Percentiles rank a stretch among this genome's conserved stretches.
Conservation (phyloP, 2,329 filamentous ascomycete genomes). For the Graphilbum ipis-grandicollis region DNA sequence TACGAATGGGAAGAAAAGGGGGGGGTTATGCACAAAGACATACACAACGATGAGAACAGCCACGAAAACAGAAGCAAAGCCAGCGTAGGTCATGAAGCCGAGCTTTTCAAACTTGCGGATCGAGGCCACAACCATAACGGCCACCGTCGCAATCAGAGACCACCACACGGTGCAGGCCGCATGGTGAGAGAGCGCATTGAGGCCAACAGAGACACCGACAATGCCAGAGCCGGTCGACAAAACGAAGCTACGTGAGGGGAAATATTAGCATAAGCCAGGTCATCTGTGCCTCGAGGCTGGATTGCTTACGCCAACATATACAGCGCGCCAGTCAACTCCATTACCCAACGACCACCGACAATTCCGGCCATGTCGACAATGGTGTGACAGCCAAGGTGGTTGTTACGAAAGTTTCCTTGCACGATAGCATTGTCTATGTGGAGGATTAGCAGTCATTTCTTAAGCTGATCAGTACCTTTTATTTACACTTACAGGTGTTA, state of each 20-base stretch:
- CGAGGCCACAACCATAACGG: slow-evolving; percentile 29
- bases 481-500: slow-evolving; percentile 14
- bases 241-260: too few species aligned
- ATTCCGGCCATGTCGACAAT: slow-evolving; percentile 38
- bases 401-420: slow-evolving; percentile 21
- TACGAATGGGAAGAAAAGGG: too few species aligned
- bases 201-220: slow-evolving; percentile 44
- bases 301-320: slow-evolving; percentile 25
- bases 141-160: slow-evolving; percentile 35
- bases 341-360: slow-evolving; percentile 31
- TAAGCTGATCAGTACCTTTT: too few species aligned
- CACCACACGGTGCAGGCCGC: slow-evolving; percentile 21
- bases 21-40: too few species aligned
- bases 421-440: slow-evolving; percentile 17
- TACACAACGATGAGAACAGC: slow-evolving; percentile 34
- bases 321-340: slow-evolving; percentile 34
- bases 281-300: slow-evolving; percentile 11
- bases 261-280: too few species aligned
- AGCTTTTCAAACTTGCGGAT: slow-evolving; percentile 19
- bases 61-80: slow-evolving; percentile 39
- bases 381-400: slow-evolving; percentile 20
- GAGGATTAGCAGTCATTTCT: too few species aligned
- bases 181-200: slow-evolving; percentile 32
- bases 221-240: slow-evolving; percentile 24
- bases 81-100: slow-evolving; percentile 32